These are phyloP conservation scores for Botrytis porri DNA, from an alignment of 2,329 filamentous ascomycete genomes.

Conservation along the genomic window DNA sequence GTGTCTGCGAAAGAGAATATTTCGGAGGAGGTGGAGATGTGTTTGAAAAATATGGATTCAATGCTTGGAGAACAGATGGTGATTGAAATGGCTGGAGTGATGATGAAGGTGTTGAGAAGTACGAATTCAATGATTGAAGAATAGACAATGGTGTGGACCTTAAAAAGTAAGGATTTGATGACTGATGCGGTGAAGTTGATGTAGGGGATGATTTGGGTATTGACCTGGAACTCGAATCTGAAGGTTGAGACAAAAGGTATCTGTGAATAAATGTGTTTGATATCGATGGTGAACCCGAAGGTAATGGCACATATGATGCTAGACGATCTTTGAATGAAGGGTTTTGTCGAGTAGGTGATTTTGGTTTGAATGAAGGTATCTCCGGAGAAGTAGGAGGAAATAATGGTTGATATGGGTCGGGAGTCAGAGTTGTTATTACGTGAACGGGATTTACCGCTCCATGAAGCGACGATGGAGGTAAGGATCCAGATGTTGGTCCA, in stretches of 20 bases:
- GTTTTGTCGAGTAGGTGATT: neutral
- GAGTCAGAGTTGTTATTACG: too few species aligned
- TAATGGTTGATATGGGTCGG: neutral
- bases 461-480: neutral
- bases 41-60: conserved; percentile 1
- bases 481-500: neutral
- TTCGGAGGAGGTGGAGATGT: neutral
- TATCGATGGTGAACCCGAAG: neutral
- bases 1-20: neutral
- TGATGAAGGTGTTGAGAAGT: neutral
- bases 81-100: neutral
- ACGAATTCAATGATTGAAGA: neutral
- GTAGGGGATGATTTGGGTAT: neutral
- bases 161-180: neutral
- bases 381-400: neutral
- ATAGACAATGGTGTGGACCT: neutral
- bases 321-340: neutral
- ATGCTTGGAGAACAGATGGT: neutral
- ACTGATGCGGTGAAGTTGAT: neutral
- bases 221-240: neutral
- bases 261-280: neutral
- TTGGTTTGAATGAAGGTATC: neutral
- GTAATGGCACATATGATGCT: neutral
- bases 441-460: neutral
- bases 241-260: neutral